These are phyloP conservation scores for Citropsis articulata DNA, from an alignment of 345 rosid genomes.

Conservation along the genomic window DNA sequence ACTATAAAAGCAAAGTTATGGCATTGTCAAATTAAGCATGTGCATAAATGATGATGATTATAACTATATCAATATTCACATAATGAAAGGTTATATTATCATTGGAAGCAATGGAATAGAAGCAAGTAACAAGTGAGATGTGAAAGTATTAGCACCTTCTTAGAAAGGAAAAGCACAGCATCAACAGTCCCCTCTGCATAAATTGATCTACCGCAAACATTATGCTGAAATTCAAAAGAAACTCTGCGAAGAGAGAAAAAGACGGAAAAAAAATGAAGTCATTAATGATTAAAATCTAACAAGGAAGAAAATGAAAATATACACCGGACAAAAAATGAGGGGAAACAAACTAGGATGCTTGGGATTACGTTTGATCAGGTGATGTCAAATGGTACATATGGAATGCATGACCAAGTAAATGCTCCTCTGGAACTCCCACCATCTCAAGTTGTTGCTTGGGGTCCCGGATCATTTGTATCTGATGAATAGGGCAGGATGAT, in stretches of 20 bases:
- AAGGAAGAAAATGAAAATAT: not conserved
- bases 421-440: slow-evolving; percentile 92
- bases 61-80: not conserved
- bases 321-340: not conserved
- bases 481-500: not conserved
- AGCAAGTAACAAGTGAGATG: not conserved
- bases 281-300: slow-evolving; percentile 9
- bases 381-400: slow-evolving; percentile 89
- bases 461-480: slow-evolving; percentile 88
- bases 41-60: not conserved
- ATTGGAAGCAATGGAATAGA: not conserved
- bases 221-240: slow-evolving; percentile 96
- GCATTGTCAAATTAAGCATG: not conserved
- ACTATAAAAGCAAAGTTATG: not conserved
- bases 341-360: not conserved
- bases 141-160: slow-evolving; percentile 54
- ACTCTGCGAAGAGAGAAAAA: slow-evolving; percentile 43
- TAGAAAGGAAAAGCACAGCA: slow-evolving; percentile 80
- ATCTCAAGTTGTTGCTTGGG: slow-evolving; percentile 75
- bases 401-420: slow-evolving; percentile 86
- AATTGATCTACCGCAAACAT: slow-evolving; percentile 91
- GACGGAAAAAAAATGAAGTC: not conserved
- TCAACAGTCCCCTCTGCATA: slow-evolving; percentile 96
- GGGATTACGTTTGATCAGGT: slow-evolving; percentile 75
- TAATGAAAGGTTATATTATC: not conserved